phyloP scores from a whole-genome alignment of 345 rosid genomes.

The Ceriops zippeliana region DNA sequence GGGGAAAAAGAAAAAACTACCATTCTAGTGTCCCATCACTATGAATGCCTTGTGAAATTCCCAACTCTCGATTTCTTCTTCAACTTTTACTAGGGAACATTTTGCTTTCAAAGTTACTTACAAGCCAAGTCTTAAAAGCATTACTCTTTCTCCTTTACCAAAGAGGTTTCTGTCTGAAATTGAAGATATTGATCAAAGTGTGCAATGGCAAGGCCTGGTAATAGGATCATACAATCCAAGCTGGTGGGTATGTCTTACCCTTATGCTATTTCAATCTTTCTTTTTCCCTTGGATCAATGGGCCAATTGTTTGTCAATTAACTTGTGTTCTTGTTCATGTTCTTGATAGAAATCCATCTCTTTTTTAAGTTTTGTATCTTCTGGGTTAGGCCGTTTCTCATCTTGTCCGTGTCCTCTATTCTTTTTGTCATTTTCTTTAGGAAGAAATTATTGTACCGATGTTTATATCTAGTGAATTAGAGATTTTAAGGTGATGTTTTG shows the following conservation, averaged over 20 bases:
- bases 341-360: not conserved
- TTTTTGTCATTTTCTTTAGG: not conserved
- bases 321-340: not conserved
- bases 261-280: not conserved
- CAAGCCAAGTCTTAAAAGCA: not conserved
- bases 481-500: not conserved
- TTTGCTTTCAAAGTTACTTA: not conserved
- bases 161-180: not conserved
- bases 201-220: slow-evolving; percentile 47
- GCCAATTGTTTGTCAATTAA: no score
- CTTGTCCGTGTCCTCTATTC: not conserved
- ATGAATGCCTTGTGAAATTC: not conserved
- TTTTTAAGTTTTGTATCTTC: no score
- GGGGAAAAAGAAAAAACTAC: slow-evolving; percentile 19
- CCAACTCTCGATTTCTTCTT: not conserved
- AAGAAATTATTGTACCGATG: not conserved
- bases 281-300: not conserved
- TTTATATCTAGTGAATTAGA: not conserved
- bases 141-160: no score
- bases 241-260: slow-evolving; percentile 55
- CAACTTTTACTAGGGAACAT: not conserved
- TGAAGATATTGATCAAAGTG: not conserved
- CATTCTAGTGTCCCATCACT: slow-evolving; percentile 14
- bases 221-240: slow-evolving; percentile 45
- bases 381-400: no score